Percentiles rank a stretch among this genome's conserved stretches.
phyloP scores from a whole-genome alignment of 306 rosid genomes.

The Lupinus albus region DNA sequence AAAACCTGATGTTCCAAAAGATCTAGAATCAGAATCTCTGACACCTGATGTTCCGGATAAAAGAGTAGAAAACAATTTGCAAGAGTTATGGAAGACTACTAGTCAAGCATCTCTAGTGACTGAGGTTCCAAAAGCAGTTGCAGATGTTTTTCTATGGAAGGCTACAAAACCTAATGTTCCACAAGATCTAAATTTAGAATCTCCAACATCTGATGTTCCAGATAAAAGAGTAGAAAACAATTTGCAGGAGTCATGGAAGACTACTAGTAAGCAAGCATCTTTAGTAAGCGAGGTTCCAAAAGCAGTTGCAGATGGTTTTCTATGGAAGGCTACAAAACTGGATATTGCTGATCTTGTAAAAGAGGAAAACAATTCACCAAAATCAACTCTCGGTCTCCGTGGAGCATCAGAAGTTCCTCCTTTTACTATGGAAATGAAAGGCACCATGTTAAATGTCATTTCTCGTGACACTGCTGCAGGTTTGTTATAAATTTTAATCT shows the following conservation, averaged over 20 bases:
- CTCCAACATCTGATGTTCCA: too few relatives aligned
- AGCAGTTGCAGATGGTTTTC: slow-evolving; percentile 51
- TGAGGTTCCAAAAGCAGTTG: slow-evolving; percentile 54
- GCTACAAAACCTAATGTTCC: slow-evolving; percentile 11
- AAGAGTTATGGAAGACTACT: slow-evolving; percentile 50
- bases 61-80: slow-evolving; percentile 38
- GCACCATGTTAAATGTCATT: slow-evolving; percentile 33
- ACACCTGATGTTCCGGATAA: background rate
- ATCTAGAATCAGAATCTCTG: too few relatives aligned
- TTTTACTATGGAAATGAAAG: slow-evolving; percentile 39
- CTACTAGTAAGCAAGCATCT: slow-evolving; percentile 47
- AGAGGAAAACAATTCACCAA: slow-evolving; percentile 50
- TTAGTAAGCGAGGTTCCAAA: slow-evolving; percentile 49
- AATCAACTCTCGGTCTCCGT: slow-evolving; percentile 44
- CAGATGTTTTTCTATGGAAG: slow-evolving; percentile 42
- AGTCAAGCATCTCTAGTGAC: slow-evolving; percentile 44
- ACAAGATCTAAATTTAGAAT: too few relatives aligned
- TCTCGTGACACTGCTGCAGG: slow-evolving; percentile 52
- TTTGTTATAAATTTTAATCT: slow-evolving; percentile 35
- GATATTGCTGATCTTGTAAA: slow-evolving; percentile 38
- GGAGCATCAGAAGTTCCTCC: slow-evolving; percentile 50
- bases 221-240: slow-evolving; percentile 36
- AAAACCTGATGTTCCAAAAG: background rate
- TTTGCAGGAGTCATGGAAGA: slow-evolving; percentile 47
- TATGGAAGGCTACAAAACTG: slow-evolving; percentile 33